A percentile compares a stretch with the other conserved stretches of the same genome.
These are phyloP conservation scores for Lactarius akahatsu DNA, from an alignment of 768 basidiomycete genomes.

Conservation along the genomic window DNA sequence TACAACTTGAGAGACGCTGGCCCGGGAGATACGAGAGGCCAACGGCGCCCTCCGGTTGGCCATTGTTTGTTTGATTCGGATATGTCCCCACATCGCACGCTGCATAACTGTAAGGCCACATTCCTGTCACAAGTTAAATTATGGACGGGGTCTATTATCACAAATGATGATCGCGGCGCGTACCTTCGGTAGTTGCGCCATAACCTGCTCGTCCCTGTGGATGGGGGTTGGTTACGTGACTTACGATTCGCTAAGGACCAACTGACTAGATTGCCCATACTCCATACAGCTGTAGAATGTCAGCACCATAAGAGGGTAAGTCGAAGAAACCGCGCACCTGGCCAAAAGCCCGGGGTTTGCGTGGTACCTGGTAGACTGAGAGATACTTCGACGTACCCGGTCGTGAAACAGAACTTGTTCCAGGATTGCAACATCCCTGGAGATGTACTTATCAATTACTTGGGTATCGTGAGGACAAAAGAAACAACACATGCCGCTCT, in stretches of 20 bases:
- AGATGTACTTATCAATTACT: not conserved
- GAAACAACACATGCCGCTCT: conserved; percentile 56
- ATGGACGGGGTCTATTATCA: not conserved
- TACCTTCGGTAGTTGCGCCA: conserved; percentile 84
- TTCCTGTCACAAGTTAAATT: conserved; percentile 35
- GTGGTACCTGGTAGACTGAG: conserved; percentile 70
- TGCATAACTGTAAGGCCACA: conserved; percentile 83
- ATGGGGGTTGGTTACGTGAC: not conserved
- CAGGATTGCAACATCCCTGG: conserved; percentile 68
- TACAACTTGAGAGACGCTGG: conserved; percentile 84
- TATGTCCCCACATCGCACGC: conserved; percentile 85
- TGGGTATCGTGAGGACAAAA: not conserved
- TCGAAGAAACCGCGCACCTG: conserved; percentile 49
- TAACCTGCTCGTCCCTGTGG: conserved; percentile 78
- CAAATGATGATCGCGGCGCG: conserved; percentile 10
- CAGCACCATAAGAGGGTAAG: conserved; percentile 8
- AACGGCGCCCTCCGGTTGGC: conserved; percentile 49
- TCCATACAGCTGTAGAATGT: conserved; percentile 54
- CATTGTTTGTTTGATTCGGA: conserved; percentile 68
- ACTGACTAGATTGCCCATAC: conserved; percentile 66
- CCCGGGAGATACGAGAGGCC: conserved; percentile 79
- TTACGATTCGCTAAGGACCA: conserved; percentile 1
- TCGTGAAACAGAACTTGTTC: conserved; percentile 96
- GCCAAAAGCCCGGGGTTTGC: conserved; percentile 76
- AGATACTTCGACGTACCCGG: conserved; percentile 85